These are phyloP conservation scores for Wickerhamiella australiensis DNA, from an alignment of 805 yeast species.

Conservation along the genomic window DNA sequence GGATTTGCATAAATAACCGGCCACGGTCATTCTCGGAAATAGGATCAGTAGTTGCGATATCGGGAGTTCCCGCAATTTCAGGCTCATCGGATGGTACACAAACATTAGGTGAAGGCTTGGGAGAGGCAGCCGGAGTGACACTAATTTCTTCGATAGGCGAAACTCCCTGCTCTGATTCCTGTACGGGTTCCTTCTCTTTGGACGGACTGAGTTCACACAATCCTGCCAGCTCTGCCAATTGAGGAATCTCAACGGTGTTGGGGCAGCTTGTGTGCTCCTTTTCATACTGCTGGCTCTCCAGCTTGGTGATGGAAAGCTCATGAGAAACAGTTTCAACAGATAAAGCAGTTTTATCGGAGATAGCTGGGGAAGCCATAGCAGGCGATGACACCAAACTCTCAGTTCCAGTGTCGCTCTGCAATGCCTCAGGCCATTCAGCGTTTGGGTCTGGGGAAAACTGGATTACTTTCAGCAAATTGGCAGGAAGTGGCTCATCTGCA, in stretches of 20 bases:
- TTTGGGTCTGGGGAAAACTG: conserved; percentile 21
- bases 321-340: conserved; percentile 1
- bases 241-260: neutral
- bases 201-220: conserved; percentile 1
- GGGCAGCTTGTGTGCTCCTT: neutral
- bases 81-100: neutral
- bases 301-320: neutral
- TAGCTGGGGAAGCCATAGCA: conserved; percentile 1
- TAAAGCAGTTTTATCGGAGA: neutral
- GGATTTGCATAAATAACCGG: conserved; percentile 22
- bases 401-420: neutral
- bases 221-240: neutral
- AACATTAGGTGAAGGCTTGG: neutral
- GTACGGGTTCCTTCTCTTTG: too few relatives aligned
- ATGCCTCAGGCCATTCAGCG: conserved; percentile 3
- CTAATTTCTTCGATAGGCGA: too few relatives aligned
- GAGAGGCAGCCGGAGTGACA: neutral
- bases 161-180: too few relatives aligned
- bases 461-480: conserved; percentile 19
- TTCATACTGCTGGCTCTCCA: neutral
- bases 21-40: conserved; percentile 22
- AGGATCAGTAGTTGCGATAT: conserved; percentile 21
- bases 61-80: conserved; percentile 10
- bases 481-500: conserved; percentile 18
- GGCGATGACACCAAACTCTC: neutral